A percentile compares a stretch with the other conserved stretches of the same genome.
Conservation (phyloP, 495 filamentous ascomycete species). For the Podospora appendiculata region DNA sequence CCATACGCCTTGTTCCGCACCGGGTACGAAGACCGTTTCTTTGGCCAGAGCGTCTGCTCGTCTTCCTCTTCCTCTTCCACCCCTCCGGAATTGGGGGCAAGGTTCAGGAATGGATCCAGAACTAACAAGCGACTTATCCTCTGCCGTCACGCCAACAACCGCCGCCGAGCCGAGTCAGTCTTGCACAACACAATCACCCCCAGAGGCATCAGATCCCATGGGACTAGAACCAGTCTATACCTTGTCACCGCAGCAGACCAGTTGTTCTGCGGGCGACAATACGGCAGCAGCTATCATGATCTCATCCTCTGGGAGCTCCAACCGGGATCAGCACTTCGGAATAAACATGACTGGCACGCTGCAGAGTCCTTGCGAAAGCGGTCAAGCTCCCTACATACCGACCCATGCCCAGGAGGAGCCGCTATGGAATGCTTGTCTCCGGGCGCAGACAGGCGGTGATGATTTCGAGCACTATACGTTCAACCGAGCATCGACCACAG, state of each 20-base stretch:
- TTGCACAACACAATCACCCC: background rate
- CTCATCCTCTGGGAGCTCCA: background rate
- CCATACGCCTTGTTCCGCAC: no score
- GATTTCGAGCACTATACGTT: slow-evolving; percentile 21
- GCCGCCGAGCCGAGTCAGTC: background rate
- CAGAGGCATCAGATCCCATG: slow-evolving; percentile 5
- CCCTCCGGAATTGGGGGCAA: background rate
- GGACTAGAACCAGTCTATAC: slow-evolving; percentile 5
- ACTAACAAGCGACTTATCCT: background rate
- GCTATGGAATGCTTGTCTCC: slow-evolving; percentile 12
- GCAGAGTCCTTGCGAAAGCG: slow-evolving; percentile 1
- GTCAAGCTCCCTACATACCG: slow-evolving; percentile 7
- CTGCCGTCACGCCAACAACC: background rate
- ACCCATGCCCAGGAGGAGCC: slow-evolving; percentile 2
- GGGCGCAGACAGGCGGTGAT: slow-evolving; percentile 8
- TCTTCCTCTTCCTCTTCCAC: background rate
- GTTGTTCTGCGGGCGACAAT: background rate
- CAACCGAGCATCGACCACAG: slow-evolving; percentile 12
- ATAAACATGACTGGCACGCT: slow-evolving; percentile 1
- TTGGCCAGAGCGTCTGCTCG: background rate
- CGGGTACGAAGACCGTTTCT: background rate
- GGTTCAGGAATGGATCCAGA: background rate
- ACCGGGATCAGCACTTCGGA: slow-evolving; percentile 1
- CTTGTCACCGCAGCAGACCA: slow-evolving; percentile 6
- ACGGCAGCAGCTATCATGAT: background rate